Base-by-base conservation (phyloP, 345 rosid species). In the Psidium friedrichsthalianum region DNA sequence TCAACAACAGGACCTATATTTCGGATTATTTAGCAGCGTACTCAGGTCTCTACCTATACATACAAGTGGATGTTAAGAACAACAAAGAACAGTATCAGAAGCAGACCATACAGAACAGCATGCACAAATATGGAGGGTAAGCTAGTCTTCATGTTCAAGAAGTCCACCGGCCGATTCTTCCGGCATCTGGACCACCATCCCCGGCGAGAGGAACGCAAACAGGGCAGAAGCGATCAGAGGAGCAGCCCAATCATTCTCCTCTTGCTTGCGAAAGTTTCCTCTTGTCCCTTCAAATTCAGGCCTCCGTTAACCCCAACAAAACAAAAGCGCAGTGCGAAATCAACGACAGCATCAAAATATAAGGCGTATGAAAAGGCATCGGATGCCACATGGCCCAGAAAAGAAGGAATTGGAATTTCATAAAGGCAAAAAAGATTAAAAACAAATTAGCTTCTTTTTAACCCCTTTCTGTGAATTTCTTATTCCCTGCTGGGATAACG, bases 121-220 rank as follows among this genome's bases (percentile, higher is more conserved):
- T 97, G 98, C 6, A 94, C 95, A 74, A 95, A 90, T 10, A 95
- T 91, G 86, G 99, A 89, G 14, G 98, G 94, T 1, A 95, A 3
- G n/a, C 95, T 95, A 0, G 98, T 97, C 93, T 94, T 94, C 99
- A 95, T 95, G 91, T 91, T 95, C 92, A 95, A 88, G 89, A 94
- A 94, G 85, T 90, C 98, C 18, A 95, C 82, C 5, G 98, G 94
- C 36, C 90, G 89, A 53, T 93, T 90, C 90, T 88, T 95, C 20
- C 1, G 98, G 98, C 84, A 95, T 91, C 85, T 95, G 98, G 6
- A 95, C 57, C 69, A 95, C 86, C 86, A 93, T 21, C 29, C 98
- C 98, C 12, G 99, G 99, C 25, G 95, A 92, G 32, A 95, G 84
- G 86, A 97, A 93, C 20, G 94, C 96, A 51, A 95, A 97, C 83